Evolutionary conservation across 2,329 filamentous ascomycete genomes (phyloP), one percentile per base, ranked within the genome.

Genomic region (Scedosporium apiospermum): DNA sequence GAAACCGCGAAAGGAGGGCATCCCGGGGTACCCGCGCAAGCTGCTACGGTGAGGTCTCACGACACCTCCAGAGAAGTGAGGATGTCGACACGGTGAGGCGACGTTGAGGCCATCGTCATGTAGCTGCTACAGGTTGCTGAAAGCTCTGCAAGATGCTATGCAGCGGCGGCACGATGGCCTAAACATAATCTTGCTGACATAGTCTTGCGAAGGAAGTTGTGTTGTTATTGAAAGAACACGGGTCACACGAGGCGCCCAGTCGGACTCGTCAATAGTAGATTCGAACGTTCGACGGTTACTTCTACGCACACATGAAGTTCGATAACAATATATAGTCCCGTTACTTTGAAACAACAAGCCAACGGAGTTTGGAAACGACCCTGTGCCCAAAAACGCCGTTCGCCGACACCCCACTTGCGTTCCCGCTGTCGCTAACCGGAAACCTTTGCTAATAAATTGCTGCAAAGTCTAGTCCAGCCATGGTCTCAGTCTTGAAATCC

Each of bases 381-480:
- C 49, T 41, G 42, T 18, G n/a, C 26, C 26, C 9, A 55, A 62
- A 51, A 49, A 60, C 60, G 60, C 60, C 60, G 60, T 41, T 62
- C 60, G 60, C 60, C 60, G 60, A 42, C 44, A 23, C 53, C 51
- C 60, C 51, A 34, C 49, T 30, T 9, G 27, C 53, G n/a, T 58
- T 57, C 46, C 60, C 53, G 60, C 60, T 62, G 60, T 44, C 18
- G 60, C 26, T 41, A 62, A 55, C 60, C 60, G 60, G 34, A 53
- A 53, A 34, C 21, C 18, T 12, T 49, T 26, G 38, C 14, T 18
- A 42, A 21, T 38, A 26, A 58, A 16, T n/a, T 18, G 30, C n/a
- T 18, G 14, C n/a, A 59, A 44, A 21, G 30, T 2, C 16, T 18
- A 18, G 21, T 6, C 26, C 26, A 5, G 14, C n/a, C 55, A 23